Evolutionary conservation across 495 filamentous ascomycete genomes (phyloP), one percentile per base, ranked within the genome.

Genomic region (Aspergillus conjunctus): DNA sequence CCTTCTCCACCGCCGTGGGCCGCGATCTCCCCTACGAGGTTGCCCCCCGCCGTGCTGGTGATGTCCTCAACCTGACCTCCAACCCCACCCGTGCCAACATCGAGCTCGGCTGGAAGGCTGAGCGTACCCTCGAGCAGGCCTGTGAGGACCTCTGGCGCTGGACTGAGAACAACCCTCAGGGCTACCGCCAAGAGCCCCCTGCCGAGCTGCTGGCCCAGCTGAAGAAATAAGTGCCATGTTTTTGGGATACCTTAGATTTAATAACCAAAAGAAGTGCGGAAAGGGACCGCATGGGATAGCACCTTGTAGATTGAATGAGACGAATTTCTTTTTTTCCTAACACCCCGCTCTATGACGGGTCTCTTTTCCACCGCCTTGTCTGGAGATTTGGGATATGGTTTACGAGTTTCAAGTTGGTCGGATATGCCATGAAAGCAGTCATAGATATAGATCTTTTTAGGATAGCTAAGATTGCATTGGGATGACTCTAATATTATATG

Each of bases 111-210:
- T 98, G 94, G 94, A 94, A 92, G 82, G 91, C 94, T 8, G 81
- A 93, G 80, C 82, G 85, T 51, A 93, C 91, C 15, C 83, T 98
- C 68, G 92, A 98, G 78, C 83, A 96, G 70, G 91, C 92, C 11
- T 98, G 94, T 73, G 87, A 87, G 70, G 92, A 98, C 71, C 82
- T 98, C 58, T 98, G 94, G 94, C 87, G 85, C 68, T 98, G 94
- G 94, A 87, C 85, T 2, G 84, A 89, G 74, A 98, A 97, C 77
- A 98, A 98, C 77, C 94, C 94, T 44, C 84, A 91, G 78, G 94
- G 94, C 17, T 98, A 98, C 78, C 82, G 91, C 54, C 93, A 97
- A 77, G 77, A 90, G 63, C 92, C 94, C 20, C 94, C 94, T 32
- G 84, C 91, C 59, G 87, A 89, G 73, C 81, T 98, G 66, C 69